Base-by-base conservation (phyloP, 2,329 filamentous ascomycete genomes). In the Pyrenophora tritici-repentis region DNA sequence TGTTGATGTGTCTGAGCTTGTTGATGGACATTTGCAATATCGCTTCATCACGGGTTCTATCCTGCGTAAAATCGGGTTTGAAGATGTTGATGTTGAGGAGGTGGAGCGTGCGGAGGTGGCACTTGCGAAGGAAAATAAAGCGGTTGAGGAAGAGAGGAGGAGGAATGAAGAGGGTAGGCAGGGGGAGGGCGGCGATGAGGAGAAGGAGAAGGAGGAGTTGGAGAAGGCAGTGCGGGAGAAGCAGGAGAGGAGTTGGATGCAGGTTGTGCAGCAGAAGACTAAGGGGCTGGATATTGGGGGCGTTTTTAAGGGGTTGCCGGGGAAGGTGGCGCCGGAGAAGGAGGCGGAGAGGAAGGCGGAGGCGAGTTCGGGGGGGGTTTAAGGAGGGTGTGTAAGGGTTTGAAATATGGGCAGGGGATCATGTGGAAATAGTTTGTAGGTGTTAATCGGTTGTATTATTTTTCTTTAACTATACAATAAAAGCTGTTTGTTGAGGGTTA, bases 21-120 rank as follows among this genome's bases (percentile, higher is more conserved):
- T 83, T 0, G 73, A 72, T n/a, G 80, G 80, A 0, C 80, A 83
- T 60, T 70, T 79, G 3, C 70, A 73, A 37, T 83, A 83, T 61
- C 70, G 79, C 14, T 80, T 78, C 57, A 71, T 81, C 3, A 79
- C 78, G 0, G 81, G 81, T 6, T 71, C 67, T 2, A 79, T 83
- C n/a, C 58, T 83, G 29, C 74, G 76, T 53, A 76, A 78, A 48
- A 79, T 82, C 20, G 80, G 79, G 3, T 81, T 81, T 54, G 78
- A 81, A 42, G 80, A 82, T 42, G 68, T 83, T 4, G 78, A 82
- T 54, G 42, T 74, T 1, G 72, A 73, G 16, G 75, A 67, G 72
- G 74, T 85, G 3, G 72, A 72, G 38, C 73, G 69, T 18, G 78
- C 80, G 41, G 77, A 80, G 58, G 68, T 69, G 38, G 76, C 77